These are phyloP conservation scores for Aureobasidium sp. DNA, from an alignment of 2,329 filamentous ascomycete species.

Conservation along the genomic window DNA sequence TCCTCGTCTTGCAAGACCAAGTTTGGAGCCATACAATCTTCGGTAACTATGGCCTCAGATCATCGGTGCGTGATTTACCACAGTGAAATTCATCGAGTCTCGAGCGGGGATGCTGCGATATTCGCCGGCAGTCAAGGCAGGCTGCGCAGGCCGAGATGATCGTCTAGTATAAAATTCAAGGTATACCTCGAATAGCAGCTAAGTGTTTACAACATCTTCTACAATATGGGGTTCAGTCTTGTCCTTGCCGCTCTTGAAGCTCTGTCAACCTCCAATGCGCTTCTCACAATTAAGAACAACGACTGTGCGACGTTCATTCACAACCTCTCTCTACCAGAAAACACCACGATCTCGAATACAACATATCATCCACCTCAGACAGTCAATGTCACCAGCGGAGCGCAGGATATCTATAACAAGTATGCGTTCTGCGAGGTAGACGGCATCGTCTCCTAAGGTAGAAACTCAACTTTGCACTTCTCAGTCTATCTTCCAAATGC, in stretches of 20 bases:
- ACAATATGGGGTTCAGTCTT: neutral
- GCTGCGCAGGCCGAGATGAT: neutral
- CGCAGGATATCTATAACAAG: slow-evolving; percentile 16
- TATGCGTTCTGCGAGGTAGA: slow-evolving; percentile 22
- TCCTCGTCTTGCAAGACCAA: neutral
- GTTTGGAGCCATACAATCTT: neutral
- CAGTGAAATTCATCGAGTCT: too few relatives aligned
- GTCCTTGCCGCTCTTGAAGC: neutral
- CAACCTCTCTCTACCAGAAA: slow-evolving; percentile 4
- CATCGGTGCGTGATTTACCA: neutral
- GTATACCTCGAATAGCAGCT: neutral
- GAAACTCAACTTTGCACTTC: slow-evolving; percentile 20
- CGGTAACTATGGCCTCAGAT: neutral
- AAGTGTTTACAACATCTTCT: neutral
- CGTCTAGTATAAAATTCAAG: neutral
- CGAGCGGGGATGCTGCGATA: neutral
- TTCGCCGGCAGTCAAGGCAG: neutral
- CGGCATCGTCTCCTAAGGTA: slow-evolving; percentile 20
- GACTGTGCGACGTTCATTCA: slow-evolving; percentile 9
- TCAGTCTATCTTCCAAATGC: slow-evolving; percentile 22
- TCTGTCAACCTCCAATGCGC: neutral
- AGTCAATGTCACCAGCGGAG: slow-evolving; percentile 17
- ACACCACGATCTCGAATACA: slow-evolving; percentile 18
- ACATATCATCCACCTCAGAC: slow-evolving; percentile 17
- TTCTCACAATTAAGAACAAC: neutral